phyloP scores from a whole-genome alignment of 176 grass and related monocot species.

The Cenchrus fungigraminus region DNA sequence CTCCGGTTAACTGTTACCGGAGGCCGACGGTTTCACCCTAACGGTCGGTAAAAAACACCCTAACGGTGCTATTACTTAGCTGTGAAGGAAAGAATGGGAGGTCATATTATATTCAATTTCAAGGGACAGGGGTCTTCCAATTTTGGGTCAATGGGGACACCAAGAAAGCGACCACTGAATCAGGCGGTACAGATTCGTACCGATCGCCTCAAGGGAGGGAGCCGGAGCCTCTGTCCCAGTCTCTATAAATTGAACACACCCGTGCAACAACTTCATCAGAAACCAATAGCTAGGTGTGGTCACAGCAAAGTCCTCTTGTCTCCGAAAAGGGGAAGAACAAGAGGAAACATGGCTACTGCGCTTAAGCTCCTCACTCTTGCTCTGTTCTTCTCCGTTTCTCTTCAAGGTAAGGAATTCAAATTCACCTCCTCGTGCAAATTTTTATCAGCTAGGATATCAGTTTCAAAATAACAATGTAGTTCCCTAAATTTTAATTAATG shows the following conservation, averaged over 20 bases:
- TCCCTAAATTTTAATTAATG: no score
- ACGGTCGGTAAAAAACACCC: no score
- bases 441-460: no score
- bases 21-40: no score
- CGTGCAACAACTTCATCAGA: neutral
- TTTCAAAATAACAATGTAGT: no score
- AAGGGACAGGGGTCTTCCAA: neutral
- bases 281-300: neutral
- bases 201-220: neutral
- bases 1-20: no score
- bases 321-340: neutral
- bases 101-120: neutral
- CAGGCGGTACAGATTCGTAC: neutral
- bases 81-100: neutral
- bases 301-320: neutral
- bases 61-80: neutral
- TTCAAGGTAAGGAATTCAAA: neutral
- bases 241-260: conserved; percentile 23
- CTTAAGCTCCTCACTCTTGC: neutral
- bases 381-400: neutral
- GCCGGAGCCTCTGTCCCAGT: neutral
- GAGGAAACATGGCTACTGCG: neutral
- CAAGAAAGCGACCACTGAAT: neutral
- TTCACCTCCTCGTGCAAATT: neutral
- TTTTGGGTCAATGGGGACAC: neutral